These are phyloP conservation scores for Cercospora sp. DNA, from an alignment of 2,329 filamentous ascomycete species.

Conservation along the genomic window DNA sequence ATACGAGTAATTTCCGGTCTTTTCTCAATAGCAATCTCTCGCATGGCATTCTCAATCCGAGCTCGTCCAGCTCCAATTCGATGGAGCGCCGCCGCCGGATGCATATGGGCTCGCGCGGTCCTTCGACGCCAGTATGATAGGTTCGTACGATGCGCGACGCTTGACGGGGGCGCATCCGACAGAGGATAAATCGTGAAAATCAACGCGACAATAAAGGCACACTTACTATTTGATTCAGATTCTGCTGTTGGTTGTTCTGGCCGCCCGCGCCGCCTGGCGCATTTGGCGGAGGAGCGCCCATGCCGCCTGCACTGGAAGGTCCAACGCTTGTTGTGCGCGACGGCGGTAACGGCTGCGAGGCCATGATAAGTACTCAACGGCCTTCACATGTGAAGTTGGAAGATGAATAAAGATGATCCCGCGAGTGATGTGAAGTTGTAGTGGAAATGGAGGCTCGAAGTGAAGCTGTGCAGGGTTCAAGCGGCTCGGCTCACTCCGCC, in stretches of 20 bases:
- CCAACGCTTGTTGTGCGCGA: constrained; percentile 40
- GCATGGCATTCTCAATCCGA: neutral
- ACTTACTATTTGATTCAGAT: constrained; percentile 93
- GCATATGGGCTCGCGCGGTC: neutral
- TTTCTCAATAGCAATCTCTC: neutral
- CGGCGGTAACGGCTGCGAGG: constrained; percentile 39
- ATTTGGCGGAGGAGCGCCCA: constrained; percentile 48
- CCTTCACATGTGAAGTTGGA: constrained; percentile 20
- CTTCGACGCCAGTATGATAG: neutral
- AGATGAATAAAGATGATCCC: neutral
- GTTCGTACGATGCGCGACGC: neutral
- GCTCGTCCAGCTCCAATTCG: neutral
- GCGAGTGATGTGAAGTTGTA: neutral
- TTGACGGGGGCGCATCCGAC: neutral
- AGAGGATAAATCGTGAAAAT: neutral
- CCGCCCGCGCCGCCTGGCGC: constrained; percentile 42
- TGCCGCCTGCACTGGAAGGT: constrained; percentile 41
- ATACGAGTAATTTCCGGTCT: neutral
- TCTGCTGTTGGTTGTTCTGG: constrained; percentile 77
- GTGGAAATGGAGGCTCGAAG: neutral
- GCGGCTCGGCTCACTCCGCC: neutral
- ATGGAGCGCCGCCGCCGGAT: neutral
- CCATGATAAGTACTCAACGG: constrained; percentile 33
- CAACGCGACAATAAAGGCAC: neutral
- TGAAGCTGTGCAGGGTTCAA: neutral